These are phyloP conservation scores for Pythium plurisporium DNA, from an alignment of 352 stramenopile species.

Conservation along the genomic window DNA sequence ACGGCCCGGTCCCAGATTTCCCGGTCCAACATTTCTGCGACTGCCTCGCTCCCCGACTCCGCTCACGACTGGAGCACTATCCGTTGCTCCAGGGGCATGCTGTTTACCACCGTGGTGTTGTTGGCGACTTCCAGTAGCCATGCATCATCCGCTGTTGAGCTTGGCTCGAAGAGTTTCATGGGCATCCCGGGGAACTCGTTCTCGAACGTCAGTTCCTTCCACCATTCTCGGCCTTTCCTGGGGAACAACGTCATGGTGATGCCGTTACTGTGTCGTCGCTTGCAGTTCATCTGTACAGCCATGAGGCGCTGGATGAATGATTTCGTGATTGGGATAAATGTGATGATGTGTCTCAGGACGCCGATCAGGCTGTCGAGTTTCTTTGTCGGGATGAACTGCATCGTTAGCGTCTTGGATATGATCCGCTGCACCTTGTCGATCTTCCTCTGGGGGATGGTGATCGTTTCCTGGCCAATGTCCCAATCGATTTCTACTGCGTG, in stretches of 20 bases:
- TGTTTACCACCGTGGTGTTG: neutral
- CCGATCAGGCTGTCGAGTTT: constrained; percentile 8
- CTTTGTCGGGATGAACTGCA: neutral
- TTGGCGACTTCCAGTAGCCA: neutral
- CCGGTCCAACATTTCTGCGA: no score
- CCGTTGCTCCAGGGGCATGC: neutral
- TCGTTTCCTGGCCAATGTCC: neutral
- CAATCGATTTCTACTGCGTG: constrained; percentile 1
- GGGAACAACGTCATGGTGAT: neutral
- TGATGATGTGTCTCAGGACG: constrained; percentile 14
- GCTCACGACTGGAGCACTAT: neutral
- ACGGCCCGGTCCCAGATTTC: neutral
- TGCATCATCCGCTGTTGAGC: neutral
- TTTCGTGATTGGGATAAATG: constrained; percentile 13
- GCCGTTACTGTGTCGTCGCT: neutral
- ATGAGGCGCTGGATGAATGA: constrained; percentile 12
- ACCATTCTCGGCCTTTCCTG: constrained; percentile 9
- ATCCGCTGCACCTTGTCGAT: constrained; percentile 5
- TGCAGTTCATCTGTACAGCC: constrained; percentile 1
- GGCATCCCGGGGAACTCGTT: constrained; percentile 8
- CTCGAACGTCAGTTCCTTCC: constrained; percentile 5
- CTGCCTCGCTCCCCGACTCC: neutral
- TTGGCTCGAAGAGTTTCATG: constrained; percentile 6
- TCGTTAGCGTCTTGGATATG: neutral
- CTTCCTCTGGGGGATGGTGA: constrained; percentile 9